Percentiles rank a stretch among this genome's conserved stretches.
phyloP scores from a whole-genome alignment of 805 yeast genomes.

The Kazachstania bromeliacearum region DNA sequence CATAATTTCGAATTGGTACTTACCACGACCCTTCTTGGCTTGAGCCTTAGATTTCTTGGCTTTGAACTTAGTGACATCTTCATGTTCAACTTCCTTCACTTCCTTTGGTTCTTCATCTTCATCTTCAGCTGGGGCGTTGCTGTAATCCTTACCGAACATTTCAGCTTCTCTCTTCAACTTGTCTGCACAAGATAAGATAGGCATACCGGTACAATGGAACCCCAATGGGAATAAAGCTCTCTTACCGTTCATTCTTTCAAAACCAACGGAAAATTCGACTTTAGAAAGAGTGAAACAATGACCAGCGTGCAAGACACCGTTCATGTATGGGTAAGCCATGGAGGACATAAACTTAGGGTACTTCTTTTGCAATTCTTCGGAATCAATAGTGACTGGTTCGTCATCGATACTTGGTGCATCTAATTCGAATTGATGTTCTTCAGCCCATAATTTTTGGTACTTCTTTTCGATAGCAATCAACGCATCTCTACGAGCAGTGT shows the following conservation, averaged over 20 bases:
- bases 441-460: conserved; percentile 81
- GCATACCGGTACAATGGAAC: conserved; percentile 99
- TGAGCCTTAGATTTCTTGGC: conserved; percentile 91
- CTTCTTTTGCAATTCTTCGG: conserved; percentile 64
- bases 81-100: conserved; percentile 38
- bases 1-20: conserved; percentile 95
- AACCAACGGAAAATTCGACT: conserved; percentile 86
- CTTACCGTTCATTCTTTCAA: conserved; percentile 90
- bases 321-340: conserved; percentile 99
- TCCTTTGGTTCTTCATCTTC: conserved; percentile 36
- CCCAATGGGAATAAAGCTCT: conserved; percentile 92
- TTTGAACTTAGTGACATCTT: conserved; percentile 81
- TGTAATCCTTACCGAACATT: conserved; percentile 74
- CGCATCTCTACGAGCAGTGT: conserved; percentile 92
- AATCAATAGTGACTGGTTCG: conserved; percentile 40
- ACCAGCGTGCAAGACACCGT: conserved; percentile 96
- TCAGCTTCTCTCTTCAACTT: conserved; percentile 89
- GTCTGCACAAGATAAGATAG: conserved; percentile 92
- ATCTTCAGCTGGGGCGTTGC: conserved; percentile 54
- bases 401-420: conserved; percentile 79
- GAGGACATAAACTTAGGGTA: conserved; percentile 84
- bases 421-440: conserved; percentile 75
- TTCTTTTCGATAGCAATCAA: conserved; percentile 80
- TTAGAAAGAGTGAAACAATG: conserved; percentile 93
- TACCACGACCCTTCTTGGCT: conserved; percentile 89